A percentile compares a stretch with the other conserved stretches of the same genome.
Evolutionary conservation across 2,329 filamentous ascomycete genomes (phyloP).

Genomic region (Trichoderma harzianum): DNA sequence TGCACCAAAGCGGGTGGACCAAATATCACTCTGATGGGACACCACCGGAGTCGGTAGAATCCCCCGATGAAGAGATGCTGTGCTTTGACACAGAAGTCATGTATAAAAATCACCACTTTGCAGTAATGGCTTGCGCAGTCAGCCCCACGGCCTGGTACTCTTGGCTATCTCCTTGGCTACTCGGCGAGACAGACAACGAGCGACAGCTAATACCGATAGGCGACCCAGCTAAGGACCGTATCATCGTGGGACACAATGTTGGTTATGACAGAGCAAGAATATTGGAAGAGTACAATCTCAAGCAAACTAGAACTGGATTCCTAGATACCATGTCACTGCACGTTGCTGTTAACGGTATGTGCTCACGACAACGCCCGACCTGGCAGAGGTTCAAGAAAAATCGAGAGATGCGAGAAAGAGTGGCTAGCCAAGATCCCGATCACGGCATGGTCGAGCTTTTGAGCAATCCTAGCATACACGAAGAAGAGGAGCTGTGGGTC

Average conservation of each 20-base stretch:
- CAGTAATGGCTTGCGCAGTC: slow-evolving; percentile 94
- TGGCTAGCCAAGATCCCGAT: slow-evolving; percentile 67
- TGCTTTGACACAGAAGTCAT: slow-evolving; percentile 97
- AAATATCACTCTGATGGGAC: slow-evolving; percentile 78
- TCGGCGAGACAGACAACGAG: slow-evolving; percentile 74
- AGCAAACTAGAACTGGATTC: slow-evolving; percentile 81
- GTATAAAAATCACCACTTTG: slow-evolving; percentile 89
- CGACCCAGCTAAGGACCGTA: slow-evolving; percentile 65
- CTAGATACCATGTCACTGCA: slow-evolving; percentile 98
- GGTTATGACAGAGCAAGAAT: slow-evolving; percentile 90
- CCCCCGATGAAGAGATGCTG: slow-evolving; percentile 76
- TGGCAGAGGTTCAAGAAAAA: slow-evolving; percentile 98
- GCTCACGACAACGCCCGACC: slow-evolving; percentile 88
- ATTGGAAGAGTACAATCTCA: slow-evolving; percentile 80
- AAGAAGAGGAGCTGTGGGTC: slow-evolving; percentile 95
- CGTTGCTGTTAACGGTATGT: slow-evolving; percentile 98
- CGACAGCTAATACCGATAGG: slow-evolving; percentile 85
- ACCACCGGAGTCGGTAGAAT: slow-evolving; percentile 63
- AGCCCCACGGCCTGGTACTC: slow-evolving; percentile 92
- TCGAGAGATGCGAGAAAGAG: slow-evolving; percentile 75
- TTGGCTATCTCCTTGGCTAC: slow-evolving; percentile 93
- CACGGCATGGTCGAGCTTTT: slow-evolving; percentile 69
- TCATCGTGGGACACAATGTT: slow-evolving; percentile 92
- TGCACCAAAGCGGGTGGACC: slow-evolving; percentile 82
- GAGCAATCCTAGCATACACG: slow-evolving; percentile 65